Conservation (phyloP, 257 asterid genomes). For the Gentiana straminea region DNA sequence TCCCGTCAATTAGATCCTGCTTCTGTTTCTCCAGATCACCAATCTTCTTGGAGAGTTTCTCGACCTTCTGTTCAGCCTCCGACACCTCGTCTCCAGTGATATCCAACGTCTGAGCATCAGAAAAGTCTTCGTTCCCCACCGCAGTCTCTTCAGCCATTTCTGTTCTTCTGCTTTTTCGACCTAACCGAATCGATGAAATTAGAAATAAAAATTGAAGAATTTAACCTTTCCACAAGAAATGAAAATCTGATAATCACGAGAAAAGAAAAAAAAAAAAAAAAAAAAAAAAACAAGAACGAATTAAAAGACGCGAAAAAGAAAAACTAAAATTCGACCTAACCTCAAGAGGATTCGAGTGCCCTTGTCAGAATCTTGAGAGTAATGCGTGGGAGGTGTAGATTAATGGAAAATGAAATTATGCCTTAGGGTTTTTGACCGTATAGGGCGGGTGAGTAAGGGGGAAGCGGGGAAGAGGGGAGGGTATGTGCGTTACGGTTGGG, state of each 20-base stretch:
- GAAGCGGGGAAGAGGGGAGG: no score
- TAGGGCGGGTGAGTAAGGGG: no score
- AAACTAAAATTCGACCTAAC: neutral
- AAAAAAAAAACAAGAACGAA: no score
- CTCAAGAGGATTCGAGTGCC: no score
- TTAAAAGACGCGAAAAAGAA: neutral
- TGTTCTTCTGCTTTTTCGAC: neutral
- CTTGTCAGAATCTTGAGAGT: no score
- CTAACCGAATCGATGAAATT: slow-evolving; percentile 1
- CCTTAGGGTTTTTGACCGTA: no score
- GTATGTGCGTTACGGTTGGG: no score
- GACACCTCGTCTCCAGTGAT: slow-evolving; percentile 39
- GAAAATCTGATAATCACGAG: neutral
- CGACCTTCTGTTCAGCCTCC: slow-evolving; percentile 15
- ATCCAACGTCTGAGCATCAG: slow-evolving; percentile 36
- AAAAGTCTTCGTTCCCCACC: slow-evolving; percentile 30
- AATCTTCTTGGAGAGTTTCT: slow-evolving; percentile 23
- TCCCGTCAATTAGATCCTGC: slow-evolving; percentile 26
- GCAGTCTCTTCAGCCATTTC: slow-evolving; percentile 45
- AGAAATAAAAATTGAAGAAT: neutral
- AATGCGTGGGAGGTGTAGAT: no score
- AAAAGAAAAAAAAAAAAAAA: neutral
- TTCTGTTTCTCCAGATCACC: slow-evolving; percentile 45
- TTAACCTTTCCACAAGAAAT: no score
- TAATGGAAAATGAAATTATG: no score